Base-by-base conservation (phyloP, 1,284 basidiomycete genomes). In the Earliella scabrosa region DNA sequence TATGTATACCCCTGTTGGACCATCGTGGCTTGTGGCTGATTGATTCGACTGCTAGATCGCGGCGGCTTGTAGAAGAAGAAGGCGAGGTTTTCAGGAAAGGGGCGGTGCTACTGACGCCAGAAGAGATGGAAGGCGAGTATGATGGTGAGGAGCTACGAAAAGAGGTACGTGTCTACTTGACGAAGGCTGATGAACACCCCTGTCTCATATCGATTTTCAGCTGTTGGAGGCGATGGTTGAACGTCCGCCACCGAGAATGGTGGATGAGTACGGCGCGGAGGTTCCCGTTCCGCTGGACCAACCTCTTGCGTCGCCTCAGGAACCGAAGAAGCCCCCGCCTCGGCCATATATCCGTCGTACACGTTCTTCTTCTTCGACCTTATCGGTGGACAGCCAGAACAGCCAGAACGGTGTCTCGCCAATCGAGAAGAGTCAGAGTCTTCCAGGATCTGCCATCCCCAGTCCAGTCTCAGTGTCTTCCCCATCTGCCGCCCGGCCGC, bases 61-160 rank as follows among this genome's bases (percentile, higher is more conserved):
- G 83, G 63, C 86, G 78, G 50, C 92, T 90, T 88, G 88, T 95
- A 0, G 90, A 87, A 62, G 93, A 95, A 66, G 93, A 94, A 66
- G 93, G 92, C 1, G 95, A 97, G 72, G 88, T 97, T 29, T 98
- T 98, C 76, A 79, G 95, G 47, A 95, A 95, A 69, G 94, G 95
- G 0, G 82, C 81, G 1, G 87, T 86, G 1, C 78, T 93, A 11
- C 77, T 97, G 10, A 88, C 90, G 0, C 87, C 88, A 4, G 92
- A 90, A 59, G 92, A 93, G 68, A 90, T 94, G 82, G 92, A 92
- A 71, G 86, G 85, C 23, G 90, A 88, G 70, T 91, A 88, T 65
- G 88, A 85, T n/a, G 88, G 91, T 0, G 92, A 94, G 66, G 88
- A 92, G 44, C 74, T 96, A 50, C 82, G 89, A 58, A 86, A 88